Evolutionary conservation across 345 rosid genomes (phyloP).

Genomic region (Iberis pinnata): DNA sequence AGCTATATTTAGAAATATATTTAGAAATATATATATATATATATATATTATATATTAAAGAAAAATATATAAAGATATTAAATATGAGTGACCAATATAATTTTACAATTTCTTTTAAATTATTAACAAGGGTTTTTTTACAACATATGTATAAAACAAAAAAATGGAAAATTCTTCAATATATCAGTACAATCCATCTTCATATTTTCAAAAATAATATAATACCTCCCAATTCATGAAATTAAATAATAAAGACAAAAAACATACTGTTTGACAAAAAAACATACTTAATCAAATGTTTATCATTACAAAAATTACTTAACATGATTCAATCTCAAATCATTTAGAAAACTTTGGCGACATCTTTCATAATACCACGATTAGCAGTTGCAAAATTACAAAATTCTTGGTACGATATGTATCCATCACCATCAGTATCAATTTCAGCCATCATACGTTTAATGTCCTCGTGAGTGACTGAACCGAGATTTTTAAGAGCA

Average conservation of each 20-base stretch:
- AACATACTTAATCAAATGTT: not conserved
- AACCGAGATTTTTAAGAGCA: slow-evolving; percentile 56
- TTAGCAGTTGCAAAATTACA: slow-evolving; percentile 63
- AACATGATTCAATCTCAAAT: too few relatives aligned
- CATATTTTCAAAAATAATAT: too few relatives aligned
- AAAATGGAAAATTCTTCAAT: too few relatives aligned
- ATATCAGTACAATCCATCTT: too few relatives aligned
- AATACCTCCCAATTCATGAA: too few relatives aligned
- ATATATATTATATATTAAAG: not conserved
- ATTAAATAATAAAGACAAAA: too few relatives aligned
- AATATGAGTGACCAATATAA: too few relatives aligned
- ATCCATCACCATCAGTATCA: slow-evolving; percentile 84
- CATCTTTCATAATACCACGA: slow-evolving; percentile 76
- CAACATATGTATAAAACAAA: too few relatives aligned
- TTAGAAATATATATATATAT: too few relatives aligned
- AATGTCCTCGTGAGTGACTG: slow-evolving; percentile 51
- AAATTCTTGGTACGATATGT: slow-evolving; percentile 66
- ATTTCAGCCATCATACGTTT: slow-evolving; percentile 85
- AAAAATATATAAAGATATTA: not conserved
- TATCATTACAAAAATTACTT: not conserved
- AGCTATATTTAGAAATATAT: not conserved
- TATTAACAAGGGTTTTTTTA: too few relatives aligned
- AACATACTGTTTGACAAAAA: too few relatives aligned
- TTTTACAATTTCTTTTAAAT: too few relatives aligned
- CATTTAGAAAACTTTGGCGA: slow-evolving; percentile 62